These are phyloP conservation scores for Syzygium oleosum DNA, from an alignment of 345 rosid genomes.

Conservation along the genomic window DNA sequence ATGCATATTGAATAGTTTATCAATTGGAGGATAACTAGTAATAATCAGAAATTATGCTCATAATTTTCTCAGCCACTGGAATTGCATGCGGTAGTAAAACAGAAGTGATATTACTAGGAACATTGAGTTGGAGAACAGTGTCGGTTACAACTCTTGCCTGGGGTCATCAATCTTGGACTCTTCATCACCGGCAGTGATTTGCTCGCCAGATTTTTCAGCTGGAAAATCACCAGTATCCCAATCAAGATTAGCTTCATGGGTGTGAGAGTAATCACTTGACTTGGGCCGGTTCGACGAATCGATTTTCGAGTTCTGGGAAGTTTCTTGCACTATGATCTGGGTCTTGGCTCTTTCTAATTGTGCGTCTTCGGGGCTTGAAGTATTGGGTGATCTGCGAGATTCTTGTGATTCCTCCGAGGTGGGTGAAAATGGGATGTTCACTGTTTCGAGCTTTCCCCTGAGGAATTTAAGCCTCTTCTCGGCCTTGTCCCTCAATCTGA, in stretches of 20 bases:
- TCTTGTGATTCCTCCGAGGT: neutral
- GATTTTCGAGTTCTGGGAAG: neutral
- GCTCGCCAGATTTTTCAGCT: neutral
- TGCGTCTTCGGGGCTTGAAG: neutral
- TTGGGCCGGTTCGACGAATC: neutral
- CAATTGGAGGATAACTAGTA: neutral
- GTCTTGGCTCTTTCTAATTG: neutral
- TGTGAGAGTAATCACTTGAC: neutral
- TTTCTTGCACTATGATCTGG: neutral
- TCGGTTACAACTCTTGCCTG: neutral
- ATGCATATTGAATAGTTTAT: neutral
- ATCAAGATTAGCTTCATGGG: neutral
- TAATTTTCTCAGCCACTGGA: neutral
- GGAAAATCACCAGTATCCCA: neutral
- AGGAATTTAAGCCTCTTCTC: conserved; percentile 54
- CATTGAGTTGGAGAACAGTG: neutral
- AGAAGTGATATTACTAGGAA: neutral
- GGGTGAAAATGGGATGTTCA: neutral
- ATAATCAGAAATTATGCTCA: neutral
- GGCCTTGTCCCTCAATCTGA: conserved; percentile 49
- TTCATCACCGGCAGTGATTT: neutral
- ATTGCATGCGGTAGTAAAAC: neutral
- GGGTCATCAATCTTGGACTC: neutral
- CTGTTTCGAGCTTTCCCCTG: conserved; percentile 46
- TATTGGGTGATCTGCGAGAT: neutral